These are phyloP conservation scores for Fusarium hostae DNA, from an alignment of 2,329 filamentous ascomycete genomes.

Conservation along the genomic window DNA sequence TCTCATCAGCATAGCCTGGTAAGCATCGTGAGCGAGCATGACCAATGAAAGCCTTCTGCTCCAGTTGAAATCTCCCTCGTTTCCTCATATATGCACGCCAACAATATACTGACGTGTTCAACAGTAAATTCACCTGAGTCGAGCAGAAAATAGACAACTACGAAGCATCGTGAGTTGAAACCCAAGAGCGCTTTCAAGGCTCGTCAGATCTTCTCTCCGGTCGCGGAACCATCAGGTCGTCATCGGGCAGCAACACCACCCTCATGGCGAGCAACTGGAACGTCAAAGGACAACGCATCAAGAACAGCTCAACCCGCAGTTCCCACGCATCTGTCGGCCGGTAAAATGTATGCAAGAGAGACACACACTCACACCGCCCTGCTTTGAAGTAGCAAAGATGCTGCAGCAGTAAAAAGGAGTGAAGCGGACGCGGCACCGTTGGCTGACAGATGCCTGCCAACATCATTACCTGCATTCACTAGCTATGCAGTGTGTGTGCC, in stretches of 20 bases:
- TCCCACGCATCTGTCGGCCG: slow-evolving; percentile 36
- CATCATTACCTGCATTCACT: slow-evolving; percentile 35
- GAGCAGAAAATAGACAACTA: not conserved
- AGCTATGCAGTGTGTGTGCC: slow-evolving; percentile 35
- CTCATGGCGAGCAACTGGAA: slow-evolving; percentile 37
- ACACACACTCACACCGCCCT: slow-evolving; percentile 43
- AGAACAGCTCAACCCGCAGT: slow-evolving; percentile 45
- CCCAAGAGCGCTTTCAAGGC: not conserved
- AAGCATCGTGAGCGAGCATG: not conserved
- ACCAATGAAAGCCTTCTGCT: slow-evolving; percentile 1
- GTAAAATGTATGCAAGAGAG: slow-evolving; percentile 37
- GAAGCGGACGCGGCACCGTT: slow-evolving; percentile 43
- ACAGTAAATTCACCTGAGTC: not conserved
- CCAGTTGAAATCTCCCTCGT: not conserved
- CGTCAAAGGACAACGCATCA: slow-evolving; percentile 42
- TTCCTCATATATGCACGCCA: slow-evolving; percentile 11
- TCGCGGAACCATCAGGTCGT: slow-evolving; percentile 41
- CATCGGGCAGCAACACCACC: slow-evolving; percentile 46
- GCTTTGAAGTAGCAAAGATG: slow-evolving; percentile 32
- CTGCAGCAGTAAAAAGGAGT: slow-evolving; percentile 39
- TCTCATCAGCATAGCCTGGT: not conserved
- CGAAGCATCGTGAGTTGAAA: not conserved
- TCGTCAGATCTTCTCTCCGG: slow-evolving; percentile 18
- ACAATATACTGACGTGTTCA: not conserved
- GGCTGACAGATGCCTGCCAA: slow-evolving; percentile 40